Evolutionary conservation across 345 rosid species (phyloP).

Genomic region (Eucalyptus viminalis): DNA sequence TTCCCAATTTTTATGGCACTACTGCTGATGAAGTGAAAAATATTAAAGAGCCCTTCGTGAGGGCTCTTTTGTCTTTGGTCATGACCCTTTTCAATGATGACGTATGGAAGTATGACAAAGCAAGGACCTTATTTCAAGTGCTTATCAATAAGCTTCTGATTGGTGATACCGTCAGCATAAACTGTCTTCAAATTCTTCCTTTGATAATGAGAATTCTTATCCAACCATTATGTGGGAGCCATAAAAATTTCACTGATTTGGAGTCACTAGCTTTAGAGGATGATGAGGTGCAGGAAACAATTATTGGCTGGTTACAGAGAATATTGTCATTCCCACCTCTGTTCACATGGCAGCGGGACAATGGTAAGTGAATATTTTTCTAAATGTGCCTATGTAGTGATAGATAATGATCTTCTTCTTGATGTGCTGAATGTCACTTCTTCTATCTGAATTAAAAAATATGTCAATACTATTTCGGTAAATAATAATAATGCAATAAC

Average conservation of each 20-base stretch:
- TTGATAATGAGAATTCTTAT: slow-evolving; percentile 34
- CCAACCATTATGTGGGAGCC: slow-evolving; percentile 26
- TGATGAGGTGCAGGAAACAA: slow-evolving; percentile 24
- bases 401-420: neutral
- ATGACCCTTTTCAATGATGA: slow-evolving; percentile 48
- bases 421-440: neutral
- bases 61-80: slow-evolving; percentile 68
- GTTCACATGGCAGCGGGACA: slow-evolving; percentile 36
- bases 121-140: slow-evolving; percentile 41
- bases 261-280: slow-evolving; percentile 8
- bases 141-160: slow-evolving; percentile 58
- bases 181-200: slow-evolving; percentile 74
- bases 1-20: slow-evolving; percentile 25
- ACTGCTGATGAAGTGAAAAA: slow-evolving; percentile 32
- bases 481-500: neutral
- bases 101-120: slow-evolving; percentile 61
- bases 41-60: slow-evolving; percentile 60
- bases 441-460: too few relatives aligned
- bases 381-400: neutral
- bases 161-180: slow-evolving; percentile 52
- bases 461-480: neutral
- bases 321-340: slow-evolving; percentile 64
- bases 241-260: slow-evolving; percentile 4
- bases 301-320: slow-evolving; percentile 65
- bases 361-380: slow-evolving; percentile 25